Base-by-base conservation (phyloP, 164 flowering plant genomes). In the Umbellularia californica region DNA sequence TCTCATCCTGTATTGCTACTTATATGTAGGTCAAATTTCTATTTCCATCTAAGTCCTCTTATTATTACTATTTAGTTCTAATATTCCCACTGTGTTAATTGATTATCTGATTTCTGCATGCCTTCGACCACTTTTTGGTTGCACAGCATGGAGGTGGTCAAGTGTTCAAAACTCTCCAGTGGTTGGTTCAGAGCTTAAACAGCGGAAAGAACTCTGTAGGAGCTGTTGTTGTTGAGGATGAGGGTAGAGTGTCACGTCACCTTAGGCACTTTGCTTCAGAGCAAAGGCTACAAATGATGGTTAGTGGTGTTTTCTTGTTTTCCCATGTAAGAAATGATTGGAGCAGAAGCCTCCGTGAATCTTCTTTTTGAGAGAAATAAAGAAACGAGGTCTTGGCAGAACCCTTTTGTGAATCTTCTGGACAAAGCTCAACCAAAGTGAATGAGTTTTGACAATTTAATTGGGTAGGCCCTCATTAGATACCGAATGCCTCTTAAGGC, bases 141-240 rank as follows among this genome's bases (percentile, higher is more conserved):
- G 58, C 25, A 15, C 81, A 93, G 97, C 95, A 90, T 78, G 98
- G 96, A 72, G 92, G 93, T 60, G 98, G 98, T 30, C 79, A 58
- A 72, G 91, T 92, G 58, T 92, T 86, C 83, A 90, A 88, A 80
- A 86, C 94, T 50, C 87, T 92, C 12, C 90, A 83, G 25, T 70
- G 82, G 83, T 79, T 94, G 79, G 77, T 87, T 62, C 85, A 81
- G 47, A 82, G 85, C 77, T 78, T 87, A 58, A 85, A 88, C 33
- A 73, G 74, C 33, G 79, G 81, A 66, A 88, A 81, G 72, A 84
- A 83, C 68, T 82, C 85, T 22, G 27, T 81, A 23, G 92, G 88
- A 50, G 88, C 72, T 65, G 79, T 94, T 80, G 85, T 92, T 69
- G 74, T 84, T 65, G 93, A 92, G 77, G 83, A 91, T 62, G 84